phyloP scores from a whole-genome alignment of 2,329 filamentous ascomycete species.

The Hymenoscyphus albidus region DNA sequence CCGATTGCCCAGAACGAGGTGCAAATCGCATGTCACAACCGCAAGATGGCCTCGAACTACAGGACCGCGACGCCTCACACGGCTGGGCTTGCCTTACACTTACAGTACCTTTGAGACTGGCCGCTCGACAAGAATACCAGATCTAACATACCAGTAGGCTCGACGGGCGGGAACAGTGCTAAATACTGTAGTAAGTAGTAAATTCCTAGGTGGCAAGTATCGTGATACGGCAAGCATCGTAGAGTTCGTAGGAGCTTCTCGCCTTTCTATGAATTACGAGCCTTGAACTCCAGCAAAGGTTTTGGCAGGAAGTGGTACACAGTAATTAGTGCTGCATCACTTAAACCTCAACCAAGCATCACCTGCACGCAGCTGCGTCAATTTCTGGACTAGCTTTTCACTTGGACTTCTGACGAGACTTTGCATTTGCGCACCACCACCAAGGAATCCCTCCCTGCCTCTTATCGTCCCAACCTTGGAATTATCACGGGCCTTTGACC shows the following conservation, averaged over 20 bases:
- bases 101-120: neutral
- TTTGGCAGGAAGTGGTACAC: neutral
- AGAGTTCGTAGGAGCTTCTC: neutral
- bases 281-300: neutral
- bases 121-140: neutral
- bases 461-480: slow-evolving; percentile 30
- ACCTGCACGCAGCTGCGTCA: slow-evolving; percentile 11
- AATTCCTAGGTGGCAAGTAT: neutral
- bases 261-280: neutral
- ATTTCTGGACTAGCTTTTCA: slow-evolving; percentile 5
- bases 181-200: neutral
- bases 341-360: slow-evolving; percentile 2
- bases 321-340: neutral
- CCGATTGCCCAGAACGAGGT: slow-evolving; percentile 10
- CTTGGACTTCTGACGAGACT: slow-evolving; percentile 19
- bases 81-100: slow-evolving; percentile 12
- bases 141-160: neutral
- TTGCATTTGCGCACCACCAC: slow-evolving; percentile 20
- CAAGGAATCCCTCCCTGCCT: slow-evolving; percentile 27
- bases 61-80: slow-evolving; percentile 23
- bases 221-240: neutral
- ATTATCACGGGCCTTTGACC: slow-evolving; percentile 31
- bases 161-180: neutral
- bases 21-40: slow-evolving; percentile 1
- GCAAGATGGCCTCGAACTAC: slow-evolving; percentile 6